Conservation (phyloP, 2,329 filamentous ascomycete genomes). For the Scytalidium lignicola region DNA sequence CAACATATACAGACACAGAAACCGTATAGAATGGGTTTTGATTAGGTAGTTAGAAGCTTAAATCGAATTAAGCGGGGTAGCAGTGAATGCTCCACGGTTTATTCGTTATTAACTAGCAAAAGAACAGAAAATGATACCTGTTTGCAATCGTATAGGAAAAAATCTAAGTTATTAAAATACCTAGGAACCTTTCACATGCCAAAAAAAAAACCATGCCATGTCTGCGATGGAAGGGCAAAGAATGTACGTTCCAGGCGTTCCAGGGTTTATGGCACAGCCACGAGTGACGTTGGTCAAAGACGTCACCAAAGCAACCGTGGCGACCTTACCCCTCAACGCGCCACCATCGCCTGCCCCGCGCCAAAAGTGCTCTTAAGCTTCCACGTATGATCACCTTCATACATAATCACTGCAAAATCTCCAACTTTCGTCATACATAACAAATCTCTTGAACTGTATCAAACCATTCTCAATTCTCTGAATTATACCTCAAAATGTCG, state of each 20-base stretch:
- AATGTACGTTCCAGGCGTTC: too few species aligned
- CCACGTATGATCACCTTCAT: not conserved
- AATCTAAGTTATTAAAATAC: too few species aligned
- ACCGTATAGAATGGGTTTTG: too few species aligned
- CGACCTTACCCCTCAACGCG: not conserved
- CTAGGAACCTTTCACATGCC: not conserved
- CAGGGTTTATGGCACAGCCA: not conserved
- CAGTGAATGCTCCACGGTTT: too few species aligned
- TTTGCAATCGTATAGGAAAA: too few species aligned
- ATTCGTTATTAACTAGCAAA: too few species aligned
- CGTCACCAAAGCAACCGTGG: not conserved
- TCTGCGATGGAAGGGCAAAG: not conserved
- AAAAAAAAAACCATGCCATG: not conserved
- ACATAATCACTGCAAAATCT: not conserved
- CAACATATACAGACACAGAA: too few species aligned
- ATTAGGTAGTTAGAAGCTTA: too few species aligned
- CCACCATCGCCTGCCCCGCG: not conserved
- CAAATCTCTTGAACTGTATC: not conserved
- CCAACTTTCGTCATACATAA: not conserved
- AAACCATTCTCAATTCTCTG: not conserved
- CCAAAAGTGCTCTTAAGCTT: not conserved
- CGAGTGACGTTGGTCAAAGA: not conserved
- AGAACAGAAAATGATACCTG: too few species aligned
- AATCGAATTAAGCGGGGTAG: too few species aligned
- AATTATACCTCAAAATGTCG: constrained; percentile 41